Percentiles rank a stretch among this genome's conserved stretches.
phyloP scores from a whole-genome alignment of 129 eudicot genomes.

The Apium graveolens region DNA sequence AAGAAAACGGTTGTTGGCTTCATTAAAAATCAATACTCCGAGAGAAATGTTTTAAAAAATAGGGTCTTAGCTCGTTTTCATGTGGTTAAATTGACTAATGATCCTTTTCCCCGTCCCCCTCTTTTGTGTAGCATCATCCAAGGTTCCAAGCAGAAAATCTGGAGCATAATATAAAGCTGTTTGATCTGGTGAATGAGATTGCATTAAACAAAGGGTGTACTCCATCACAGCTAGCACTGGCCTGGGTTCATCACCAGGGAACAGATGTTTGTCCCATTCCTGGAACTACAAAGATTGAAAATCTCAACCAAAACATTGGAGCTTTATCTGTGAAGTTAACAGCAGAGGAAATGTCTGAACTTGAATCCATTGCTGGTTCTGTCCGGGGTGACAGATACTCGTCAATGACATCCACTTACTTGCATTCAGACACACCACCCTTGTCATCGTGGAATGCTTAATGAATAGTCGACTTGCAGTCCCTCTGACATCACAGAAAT shows the following conservation, averaged over 20 bases:
- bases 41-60: no score
- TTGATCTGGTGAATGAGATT: not conserved
- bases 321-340: conserved; percentile 1
- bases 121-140: not conserved
- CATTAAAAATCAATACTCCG: not conserved
- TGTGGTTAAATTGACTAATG: not conserved
- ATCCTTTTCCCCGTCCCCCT: not conserved
- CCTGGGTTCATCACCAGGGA: conserved; percentile 7
- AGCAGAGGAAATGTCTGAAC: not conserved
- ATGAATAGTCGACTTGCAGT: no score
- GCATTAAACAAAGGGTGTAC: not conserved
- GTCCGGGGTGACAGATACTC: not conserved
- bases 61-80: not conserved
- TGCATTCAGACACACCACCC: not conserved
- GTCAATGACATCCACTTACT: not conserved
- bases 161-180: not conserved
- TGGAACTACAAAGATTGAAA: not conserved
- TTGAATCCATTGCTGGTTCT: not conserved
- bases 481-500: no score
- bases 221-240: not conserved
- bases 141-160: conserved; percentile 3
- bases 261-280: conserved; percentile 2
- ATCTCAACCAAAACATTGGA: not conserved
- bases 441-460: not conserved
- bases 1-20: not conserved